phyloP scores from a whole-genome alignment of 495 filamentous ascomycete species.

The Darksidea phi region DNA sequence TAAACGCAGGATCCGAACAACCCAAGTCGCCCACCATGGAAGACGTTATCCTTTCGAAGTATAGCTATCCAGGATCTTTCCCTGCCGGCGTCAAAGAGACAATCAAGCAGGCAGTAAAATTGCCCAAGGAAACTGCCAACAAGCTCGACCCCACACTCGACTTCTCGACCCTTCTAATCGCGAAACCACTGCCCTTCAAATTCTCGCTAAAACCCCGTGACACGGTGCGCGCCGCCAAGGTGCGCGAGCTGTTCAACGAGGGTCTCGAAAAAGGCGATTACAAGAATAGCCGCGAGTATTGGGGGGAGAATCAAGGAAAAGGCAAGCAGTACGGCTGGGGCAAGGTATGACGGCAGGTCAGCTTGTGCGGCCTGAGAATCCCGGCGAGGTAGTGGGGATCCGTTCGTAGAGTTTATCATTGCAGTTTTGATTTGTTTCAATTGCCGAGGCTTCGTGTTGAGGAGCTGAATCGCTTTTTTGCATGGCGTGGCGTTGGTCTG shows the following conservation, averaged over 20 bases:
- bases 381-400: constrained; percentile 20
- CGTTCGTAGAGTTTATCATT: not conserved
- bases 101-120: constrained; percentile 29
- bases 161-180: constrained; percentile 41
- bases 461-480: no score
- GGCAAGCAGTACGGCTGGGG: constrained; percentile 37
- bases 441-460: not conserved
- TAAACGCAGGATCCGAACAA: constrained; percentile 35
- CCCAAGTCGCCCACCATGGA: constrained; percentile 12
- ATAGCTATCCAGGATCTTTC: constrained; percentile 23
- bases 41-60: constrained; percentile 22
- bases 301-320: constrained; percentile 34
- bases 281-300: constrained; percentile 27
- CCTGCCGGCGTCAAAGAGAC: not conserved
- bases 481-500: not conserved
- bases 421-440: not conserved
- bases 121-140: constrained; percentile 5
- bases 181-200: constrained; percentile 41
- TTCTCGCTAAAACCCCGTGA: constrained; percentile 36
- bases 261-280: constrained; percentile 33
- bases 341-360: constrained; percentile 31
- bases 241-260: constrained; percentile 32
- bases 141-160: constrained; percentile 38
- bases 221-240: constrained; percentile 26
- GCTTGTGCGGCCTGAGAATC: not conserved